Evolutionary conservation across 371 early-diverging fungal genomes (phyloP).

Genomic region (Mucor indicus): DNA sequence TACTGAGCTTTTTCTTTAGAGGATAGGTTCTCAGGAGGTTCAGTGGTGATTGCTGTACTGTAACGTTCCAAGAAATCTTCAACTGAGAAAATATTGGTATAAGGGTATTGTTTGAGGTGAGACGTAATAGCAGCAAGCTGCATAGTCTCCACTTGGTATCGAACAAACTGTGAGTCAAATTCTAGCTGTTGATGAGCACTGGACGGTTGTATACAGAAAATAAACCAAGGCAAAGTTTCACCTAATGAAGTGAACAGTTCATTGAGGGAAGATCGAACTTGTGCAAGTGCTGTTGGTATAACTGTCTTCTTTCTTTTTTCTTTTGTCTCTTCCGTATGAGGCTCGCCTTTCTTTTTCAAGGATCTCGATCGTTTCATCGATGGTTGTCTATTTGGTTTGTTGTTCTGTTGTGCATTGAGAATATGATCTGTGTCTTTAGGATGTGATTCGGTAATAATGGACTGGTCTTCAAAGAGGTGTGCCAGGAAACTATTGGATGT

Average conservation of each 20-base stretch:
- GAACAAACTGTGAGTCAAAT: slow-evolving; percentile 63
- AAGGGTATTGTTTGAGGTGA: slow-evolving; percentile 41
- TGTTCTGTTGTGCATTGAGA: slow-evolving; percentile 58
- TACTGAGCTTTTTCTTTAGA: slow-evolving; percentile 34
- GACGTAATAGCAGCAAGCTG: slow-evolving; percentile 52
- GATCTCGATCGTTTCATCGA: slow-evolving; percentile 46
- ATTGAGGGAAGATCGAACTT: slow-evolving; percentile 72
- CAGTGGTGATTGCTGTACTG: slow-evolving; percentile 5
- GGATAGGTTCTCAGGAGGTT: slow-evolving; percentile 4
- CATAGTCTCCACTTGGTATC: slow-evolving; percentile 72
- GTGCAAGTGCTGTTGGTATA: slow-evolving; percentile 36
- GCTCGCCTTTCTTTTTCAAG: slow-evolving; percentile 17
- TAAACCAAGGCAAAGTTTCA: slow-evolving; percentile 87
- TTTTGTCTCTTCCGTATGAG: slow-evolving; percentile 1
- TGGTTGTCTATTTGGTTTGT: slow-evolving; percentile 51
- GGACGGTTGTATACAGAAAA: slow-evolving; percentile 79
- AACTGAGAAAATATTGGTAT: slow-evolving; percentile 57
- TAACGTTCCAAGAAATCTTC: slow-evolving; percentile 53
- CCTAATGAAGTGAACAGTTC: slow-evolving; percentile 79
- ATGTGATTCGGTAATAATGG: slow-evolving; percentile 58
- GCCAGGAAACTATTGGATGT: slow-evolving; percentile 50
- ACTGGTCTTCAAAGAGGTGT: slow-evolving; percentile 36
- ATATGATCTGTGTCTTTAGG: slow-evolving; percentile 60
- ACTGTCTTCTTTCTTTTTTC: not conserved
- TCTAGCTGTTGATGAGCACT: slow-evolving; percentile 59